Evolutionary conservation across 176 grass and related monocot species (phyloP), one percentile per base, ranked within the genome.

Genomic region (Rhynchospora breviuscula): DNA sequence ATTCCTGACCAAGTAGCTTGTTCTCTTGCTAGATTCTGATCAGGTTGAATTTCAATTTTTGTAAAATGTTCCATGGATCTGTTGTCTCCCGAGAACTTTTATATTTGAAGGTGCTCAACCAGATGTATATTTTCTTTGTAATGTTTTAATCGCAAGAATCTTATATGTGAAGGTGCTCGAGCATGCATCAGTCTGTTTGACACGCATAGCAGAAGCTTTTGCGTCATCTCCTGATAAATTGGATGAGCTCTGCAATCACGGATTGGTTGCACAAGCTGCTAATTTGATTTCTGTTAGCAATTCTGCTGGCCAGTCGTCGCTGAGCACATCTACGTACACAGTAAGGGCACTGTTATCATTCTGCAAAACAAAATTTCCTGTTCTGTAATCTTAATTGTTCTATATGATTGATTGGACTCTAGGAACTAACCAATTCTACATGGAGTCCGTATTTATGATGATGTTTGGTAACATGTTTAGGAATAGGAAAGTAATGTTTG

Each of bases 251-350:
- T 97, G 94, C 69, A 94, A 90, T 84, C 90, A 97, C 87, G 94
- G 90, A 66, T 90, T 97, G 81, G 86, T 97, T 90, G 79, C 88
- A 63, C 94, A 97, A 84, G 89, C 94, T 84, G 89, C 94, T 73
- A 64, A 79, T 47, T 80, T 97, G 56, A 67, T 97, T 79, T 93
- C 94, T 81, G 84, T 90, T 48, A 91, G 89, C 72, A 97, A 93
- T 81, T 86, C 86, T 22, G 85, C 84, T 15, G 94, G 91, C 31
- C 94, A 93, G 45, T 87, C 91, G 43, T 93, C 94, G 29, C 63
- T 97, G 82, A 93, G 94, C 81, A 87, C 94, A 78, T 93, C 88
- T 2, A 97, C 94, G 48, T 97, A 97, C 56, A 97, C 94, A 25
- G 94, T 97, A 91, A 78, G 73, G 14, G 23, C 12, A 13, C 51